Conservation (phyloP, 495 filamentous ascomycete genomes). For the Neurospora discreta region DNA sequence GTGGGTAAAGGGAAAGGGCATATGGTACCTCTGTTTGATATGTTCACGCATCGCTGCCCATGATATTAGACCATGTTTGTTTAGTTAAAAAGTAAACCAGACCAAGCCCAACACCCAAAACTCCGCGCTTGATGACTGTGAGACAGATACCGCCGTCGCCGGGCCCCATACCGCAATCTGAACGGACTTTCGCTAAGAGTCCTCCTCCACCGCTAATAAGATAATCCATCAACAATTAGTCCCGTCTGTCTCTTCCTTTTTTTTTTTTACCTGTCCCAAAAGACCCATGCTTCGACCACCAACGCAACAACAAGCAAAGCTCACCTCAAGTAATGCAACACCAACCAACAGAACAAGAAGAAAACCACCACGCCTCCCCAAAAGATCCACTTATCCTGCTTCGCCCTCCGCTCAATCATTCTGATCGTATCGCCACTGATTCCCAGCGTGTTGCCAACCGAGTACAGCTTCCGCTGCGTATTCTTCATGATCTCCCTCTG, state of each 20-base stretch:
- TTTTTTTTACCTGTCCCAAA: background rate
- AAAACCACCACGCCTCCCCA: conserved; percentile 82
- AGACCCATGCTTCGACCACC: background rate
- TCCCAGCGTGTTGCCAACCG: conserved; percentile 85
- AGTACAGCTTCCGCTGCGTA: conserved; percentile 83
- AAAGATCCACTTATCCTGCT: conserved; percentile 98
- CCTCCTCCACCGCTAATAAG: background rate
- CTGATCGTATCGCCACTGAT: conserved; percentile 92
- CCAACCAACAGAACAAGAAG: conserved; percentile 82
- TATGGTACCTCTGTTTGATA: background rate
- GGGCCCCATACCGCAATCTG: background rate
- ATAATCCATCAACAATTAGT: background rate
- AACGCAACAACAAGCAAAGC: background rate
- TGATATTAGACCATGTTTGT: background rate
- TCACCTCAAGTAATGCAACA: conserved; percentile 72
- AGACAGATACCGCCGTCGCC: background rate
- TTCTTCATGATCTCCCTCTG: conserved; percentile 92
- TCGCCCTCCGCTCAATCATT: conserved; percentile 84
- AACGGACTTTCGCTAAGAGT: background rate
- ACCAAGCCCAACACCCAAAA: background rate
- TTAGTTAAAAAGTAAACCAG: background rate
- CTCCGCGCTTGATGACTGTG: background rate
- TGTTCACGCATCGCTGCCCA: background rate
- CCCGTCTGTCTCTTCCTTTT: background rate
- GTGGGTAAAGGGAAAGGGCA: background rate